Conservation (phyloP, 768 basidiomycete genomes). For the Leccinum subtestaceum region DNA sequence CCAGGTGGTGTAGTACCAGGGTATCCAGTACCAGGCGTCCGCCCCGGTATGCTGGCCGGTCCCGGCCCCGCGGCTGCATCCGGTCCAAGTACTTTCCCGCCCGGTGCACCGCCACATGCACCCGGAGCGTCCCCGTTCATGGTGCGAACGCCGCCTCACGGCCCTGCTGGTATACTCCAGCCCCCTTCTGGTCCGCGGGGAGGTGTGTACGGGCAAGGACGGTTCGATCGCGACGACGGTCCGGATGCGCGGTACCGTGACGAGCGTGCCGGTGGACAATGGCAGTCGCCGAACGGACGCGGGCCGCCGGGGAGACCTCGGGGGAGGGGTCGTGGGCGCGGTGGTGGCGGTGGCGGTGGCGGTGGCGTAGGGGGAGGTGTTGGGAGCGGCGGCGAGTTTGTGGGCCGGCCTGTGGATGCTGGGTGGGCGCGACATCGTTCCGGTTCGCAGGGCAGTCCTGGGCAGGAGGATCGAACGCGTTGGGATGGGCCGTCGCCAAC, state of each 20-base stretch:
- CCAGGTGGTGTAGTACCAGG: slow-evolving; percentile 24
- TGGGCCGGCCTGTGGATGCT: slow-evolving; percentile 44
- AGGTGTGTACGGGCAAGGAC: slow-evolving; percentile 28
- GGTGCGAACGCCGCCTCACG: slow-evolving; percentile 22
- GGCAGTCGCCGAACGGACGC: slow-evolving; percentile 30
- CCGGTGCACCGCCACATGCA: slow-evolving; percentile 5
- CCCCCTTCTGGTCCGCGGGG: slow-evolving; percentile 27
- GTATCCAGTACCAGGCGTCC: slow-evolving; percentile 13
- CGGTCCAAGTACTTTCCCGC: slow-evolving; percentile 3
- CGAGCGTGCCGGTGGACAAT: slow-evolving; percentile 30
- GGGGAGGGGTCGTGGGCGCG: slow-evolving; percentile 28
- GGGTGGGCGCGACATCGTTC: slow-evolving; percentile 32
- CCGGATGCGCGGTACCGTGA: slow-evolving; percentile 23
- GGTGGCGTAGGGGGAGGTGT: too few relatives aligned
- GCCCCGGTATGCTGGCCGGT: slow-evolving; percentile 6
- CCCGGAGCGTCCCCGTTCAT: slow-evolving; percentile 15
- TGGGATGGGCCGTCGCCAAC: slow-evolving; percentile 30
- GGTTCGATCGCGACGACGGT: slow-evolving; percentile 29
- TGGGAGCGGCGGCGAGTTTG: slow-evolving; percentile 26
- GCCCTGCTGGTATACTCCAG: slow-evolving; percentile 17
- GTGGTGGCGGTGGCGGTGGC: background rate
- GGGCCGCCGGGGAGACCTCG: slow-evolving; percentile 31
- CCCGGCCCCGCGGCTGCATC: background rate
- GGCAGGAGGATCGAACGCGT: slow-evolving; percentile 22
- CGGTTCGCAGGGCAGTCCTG: slow-evolving; percentile 24